Evolutionary conservation across 2,329 filamentous ascomycete genomes (phyloP).

Genomic region (Penicillium psychrosexuale): DNA sequence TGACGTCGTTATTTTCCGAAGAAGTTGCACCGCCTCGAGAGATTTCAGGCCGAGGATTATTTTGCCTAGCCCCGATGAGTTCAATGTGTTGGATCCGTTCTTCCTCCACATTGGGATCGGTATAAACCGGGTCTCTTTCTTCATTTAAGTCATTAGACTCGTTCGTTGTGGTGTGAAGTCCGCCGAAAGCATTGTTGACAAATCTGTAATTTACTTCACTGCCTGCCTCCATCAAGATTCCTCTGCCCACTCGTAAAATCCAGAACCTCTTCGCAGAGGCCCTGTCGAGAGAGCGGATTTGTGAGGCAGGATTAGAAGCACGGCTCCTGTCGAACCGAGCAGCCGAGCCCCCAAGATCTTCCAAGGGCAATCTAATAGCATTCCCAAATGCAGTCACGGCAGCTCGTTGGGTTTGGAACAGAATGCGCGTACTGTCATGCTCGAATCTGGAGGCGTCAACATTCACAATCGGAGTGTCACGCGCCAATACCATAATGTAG

Average conservation of each 20-base stretch:
- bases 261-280: slow-evolving; percentile 50
- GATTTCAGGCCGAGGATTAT: neutral
- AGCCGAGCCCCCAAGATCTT: slow-evolving; percentile 46
- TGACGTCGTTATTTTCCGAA: neutral
- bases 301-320: slow-evolving; percentile 18
- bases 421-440: slow-evolving; percentile 50
- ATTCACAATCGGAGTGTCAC: slow-evolving; percentile 51
- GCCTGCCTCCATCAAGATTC: slow-evolving; percentile 57
- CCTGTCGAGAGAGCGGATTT: slow-evolving; percentile 34
- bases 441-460: slow-evolving; percentile 59
- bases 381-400: slow-evolving; percentile 57
- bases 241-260: slow-evolving; percentile 58
- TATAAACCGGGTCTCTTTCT: slow-evolving; percentile 49
- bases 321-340: slow-evolving; percentile 24
- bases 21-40: neutral
- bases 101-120: slow-evolving; percentile 48
- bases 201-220: slow-evolving; percentile 56
- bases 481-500: slow-evolving; percentile 56
- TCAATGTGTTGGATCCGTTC: slow-evolving; percentile 40
- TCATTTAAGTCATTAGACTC: slow-evolving; percentile 37
- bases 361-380: slow-evolving; percentile 53
- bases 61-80: slow-evolving; percentile 19
- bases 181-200: slow-evolving; percentile 61
- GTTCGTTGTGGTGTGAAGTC: slow-evolving; percentile 47
- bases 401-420: slow-evolving; percentile 53